These are phyloP conservation scores for Micromonas commoda DNA, from an alignment of 139 green algal genomes.

Conservation along the genomic window DNA sequence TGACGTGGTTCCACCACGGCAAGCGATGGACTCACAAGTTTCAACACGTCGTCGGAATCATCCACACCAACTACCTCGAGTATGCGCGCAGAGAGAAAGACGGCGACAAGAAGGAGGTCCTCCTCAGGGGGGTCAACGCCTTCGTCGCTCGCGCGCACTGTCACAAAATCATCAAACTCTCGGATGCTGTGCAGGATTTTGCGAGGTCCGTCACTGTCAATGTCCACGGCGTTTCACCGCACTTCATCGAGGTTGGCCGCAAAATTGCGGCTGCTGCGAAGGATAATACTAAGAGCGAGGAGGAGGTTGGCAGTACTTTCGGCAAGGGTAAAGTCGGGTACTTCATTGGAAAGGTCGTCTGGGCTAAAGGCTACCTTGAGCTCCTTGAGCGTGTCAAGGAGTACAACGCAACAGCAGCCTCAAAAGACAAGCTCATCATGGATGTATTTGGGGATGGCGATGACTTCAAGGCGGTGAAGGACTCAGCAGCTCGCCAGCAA, in stretches of 20 bases:
- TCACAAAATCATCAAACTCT: conserved; percentile 93
- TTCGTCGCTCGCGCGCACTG: conserved; percentile 75
- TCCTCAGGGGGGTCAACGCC: conserved; percentile 69
- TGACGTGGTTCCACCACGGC: conserved; percentile 94
- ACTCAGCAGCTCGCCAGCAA: conserved; percentile 35
- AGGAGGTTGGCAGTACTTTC: conserved; percentile 26
- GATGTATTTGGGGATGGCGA: conserved; percentile 89
- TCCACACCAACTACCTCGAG: conserved; percentile 99
- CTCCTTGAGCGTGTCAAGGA: conserved; percentile 59
- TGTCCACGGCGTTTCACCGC: conserved; percentile 85
- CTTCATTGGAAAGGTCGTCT: conserved; percentile 93
- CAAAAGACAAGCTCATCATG: conserved; percentile 39
- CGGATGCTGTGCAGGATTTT: conserved; percentile 87
- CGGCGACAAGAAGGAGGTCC: conserved; percentile 58
- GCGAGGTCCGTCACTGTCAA: conserved; percentile 79
- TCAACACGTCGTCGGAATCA: conserved; percentile 88
- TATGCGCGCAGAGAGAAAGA: conserved; percentile 77
- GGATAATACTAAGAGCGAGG: background rate
- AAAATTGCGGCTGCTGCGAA: background rate
- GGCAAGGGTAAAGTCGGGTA: conserved; percentile 61
- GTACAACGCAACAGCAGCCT: conserved; percentile 12
- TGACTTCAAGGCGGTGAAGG: conserved; percentile 72
- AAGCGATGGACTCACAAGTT: conserved; percentile 95
- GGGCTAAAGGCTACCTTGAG: conserved; percentile 98
- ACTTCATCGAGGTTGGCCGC: conserved; percentile 10